Conservation (phyloP, 2,329 filamentous ascomycete species). For the Capronia americana region DNA sequence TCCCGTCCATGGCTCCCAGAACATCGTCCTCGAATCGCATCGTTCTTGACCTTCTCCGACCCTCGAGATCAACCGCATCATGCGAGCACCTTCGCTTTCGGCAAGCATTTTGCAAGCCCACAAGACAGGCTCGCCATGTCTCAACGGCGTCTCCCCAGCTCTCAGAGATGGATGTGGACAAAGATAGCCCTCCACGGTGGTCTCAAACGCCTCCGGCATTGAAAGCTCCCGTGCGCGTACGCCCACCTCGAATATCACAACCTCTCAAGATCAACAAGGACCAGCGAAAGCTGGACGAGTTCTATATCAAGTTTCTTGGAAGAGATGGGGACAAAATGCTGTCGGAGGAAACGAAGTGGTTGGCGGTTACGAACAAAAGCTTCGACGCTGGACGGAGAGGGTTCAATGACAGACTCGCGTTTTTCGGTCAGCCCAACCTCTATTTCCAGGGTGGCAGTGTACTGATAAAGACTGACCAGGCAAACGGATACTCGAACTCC, state of each 20-base stretch:
- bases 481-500: constrained; percentile 68
- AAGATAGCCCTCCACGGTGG: constrained; percentile 64
- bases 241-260: constrained; percentile 43
- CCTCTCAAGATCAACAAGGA: constrained; percentile 74
- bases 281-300: constrained; percentile 73
- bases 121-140: constrained; percentile 33
- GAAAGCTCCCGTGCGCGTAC: constrained; percentile 66
- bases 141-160: constrained; percentile 30
- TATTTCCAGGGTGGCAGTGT: not conserved
- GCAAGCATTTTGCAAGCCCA: constrained; percentile 23
- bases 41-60: constrained; percentile 31
- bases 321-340: constrained; percentile 73
- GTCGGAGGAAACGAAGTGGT: constrained; percentile 92
- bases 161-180: constrained; percentile 35
- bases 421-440: constrained; percentile 67
- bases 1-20: constrained; percentile 21
- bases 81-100: constrained; percentile 34
- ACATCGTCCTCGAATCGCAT: constrained; percentile 25
- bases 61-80: constrained; percentile 19
- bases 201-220: constrained; percentile 71
- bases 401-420: constrained; percentile 92
- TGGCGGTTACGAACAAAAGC: constrained; percentile 96
- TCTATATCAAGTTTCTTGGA: constrained; percentile 79
- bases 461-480: constrained; percentile 50
- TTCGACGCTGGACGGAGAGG: constrained; percentile 94